phyloP scores from a whole-genome alignment of 164 flowering plant genomes.

The Berberis thunbergii region DNA sequence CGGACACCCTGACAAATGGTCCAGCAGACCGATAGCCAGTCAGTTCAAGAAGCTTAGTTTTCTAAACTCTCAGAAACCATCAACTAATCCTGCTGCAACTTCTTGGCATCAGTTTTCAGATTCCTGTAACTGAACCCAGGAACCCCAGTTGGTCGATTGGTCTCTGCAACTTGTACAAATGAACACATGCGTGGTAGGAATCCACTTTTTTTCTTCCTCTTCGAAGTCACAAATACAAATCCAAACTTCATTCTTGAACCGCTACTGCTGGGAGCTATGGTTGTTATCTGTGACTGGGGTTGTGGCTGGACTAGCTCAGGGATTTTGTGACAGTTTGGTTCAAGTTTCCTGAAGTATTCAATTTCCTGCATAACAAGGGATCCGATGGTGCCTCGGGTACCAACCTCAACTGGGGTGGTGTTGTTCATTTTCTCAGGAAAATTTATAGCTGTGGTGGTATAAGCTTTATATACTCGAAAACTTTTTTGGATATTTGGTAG shows the following conservation, averaged over 20 bases:
- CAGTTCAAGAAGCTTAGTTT: conserved; percentile 68
- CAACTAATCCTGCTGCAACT: conserved; percentile 25
- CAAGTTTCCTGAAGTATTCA: conserved; percentile 40
- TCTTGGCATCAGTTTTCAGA: conserved; percentile 40
- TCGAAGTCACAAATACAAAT: conserved; percentile 12
- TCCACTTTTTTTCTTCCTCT: conserved; percentile 34
- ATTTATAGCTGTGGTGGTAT: conserved; percentile 4
- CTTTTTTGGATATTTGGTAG: conserved; percentile 8
- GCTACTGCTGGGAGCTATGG: conserved; percentile 16
- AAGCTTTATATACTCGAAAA: conserved; percentile 18
- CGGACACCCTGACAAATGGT: conserved; percentile 53
- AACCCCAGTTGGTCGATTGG: conserved; percentile 17
- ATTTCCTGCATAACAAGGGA: conserved; percentile 62
- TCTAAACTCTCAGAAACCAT: conserved; percentile 59
- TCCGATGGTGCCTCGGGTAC: conserved; percentile 61
- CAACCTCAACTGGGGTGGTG: conserved; percentile 38
- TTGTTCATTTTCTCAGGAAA: conserved; percentile 22
- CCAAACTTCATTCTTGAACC: conserved; percentile 16
- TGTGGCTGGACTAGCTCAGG: no score
- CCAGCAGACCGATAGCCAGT: conserved; percentile 38
- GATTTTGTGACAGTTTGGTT: conserved; percentile 12
- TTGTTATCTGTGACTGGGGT: conserved; percentile 12
- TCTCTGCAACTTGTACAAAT: conserved; percentile 43
- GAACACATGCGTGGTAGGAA: conserved; percentile 52
- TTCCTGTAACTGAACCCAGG: conserved; percentile 35